Conservation (phyloP, 192 early-diverging fungal genomes). For the Backusella morwellensis region DNA sequence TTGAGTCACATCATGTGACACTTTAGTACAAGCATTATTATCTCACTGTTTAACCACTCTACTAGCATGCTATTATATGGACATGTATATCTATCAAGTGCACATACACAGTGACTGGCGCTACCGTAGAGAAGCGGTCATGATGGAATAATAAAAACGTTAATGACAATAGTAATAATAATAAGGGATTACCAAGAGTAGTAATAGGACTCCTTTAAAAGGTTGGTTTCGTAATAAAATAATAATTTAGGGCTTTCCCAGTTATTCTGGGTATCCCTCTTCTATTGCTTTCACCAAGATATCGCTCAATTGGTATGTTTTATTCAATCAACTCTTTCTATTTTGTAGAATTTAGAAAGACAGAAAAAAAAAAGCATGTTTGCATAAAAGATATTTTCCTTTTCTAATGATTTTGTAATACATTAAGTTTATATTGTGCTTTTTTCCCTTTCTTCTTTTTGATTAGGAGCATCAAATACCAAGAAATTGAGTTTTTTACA, state of each 20-base stretch:
- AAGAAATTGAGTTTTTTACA: no score
- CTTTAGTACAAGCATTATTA: not conserved
- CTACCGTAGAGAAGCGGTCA: no score
- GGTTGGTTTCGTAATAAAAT: not conserved
- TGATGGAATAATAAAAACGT: no score
- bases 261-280: no score
- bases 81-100: no score
- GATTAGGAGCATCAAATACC: no score
- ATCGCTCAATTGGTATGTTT: not conserved
- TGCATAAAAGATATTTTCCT: not conserved
- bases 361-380: not conserved
- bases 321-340: not conserved
- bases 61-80: no score
- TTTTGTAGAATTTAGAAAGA: not conserved
- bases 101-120: no score
- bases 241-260: not conserved
- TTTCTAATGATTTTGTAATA: not conserved
- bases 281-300: no score
- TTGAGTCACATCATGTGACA: not conserved
- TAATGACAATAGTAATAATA: not conserved
- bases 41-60: no score
- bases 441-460: no score
- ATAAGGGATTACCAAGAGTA: not conserved
- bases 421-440: not conserved
- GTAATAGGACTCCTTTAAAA: not conserved